These are phyloP conservation scores for Amborella trichopoda DNA, from an alignment of 164 flowering plant genomes.

Conservation along the genomic window DNA sequence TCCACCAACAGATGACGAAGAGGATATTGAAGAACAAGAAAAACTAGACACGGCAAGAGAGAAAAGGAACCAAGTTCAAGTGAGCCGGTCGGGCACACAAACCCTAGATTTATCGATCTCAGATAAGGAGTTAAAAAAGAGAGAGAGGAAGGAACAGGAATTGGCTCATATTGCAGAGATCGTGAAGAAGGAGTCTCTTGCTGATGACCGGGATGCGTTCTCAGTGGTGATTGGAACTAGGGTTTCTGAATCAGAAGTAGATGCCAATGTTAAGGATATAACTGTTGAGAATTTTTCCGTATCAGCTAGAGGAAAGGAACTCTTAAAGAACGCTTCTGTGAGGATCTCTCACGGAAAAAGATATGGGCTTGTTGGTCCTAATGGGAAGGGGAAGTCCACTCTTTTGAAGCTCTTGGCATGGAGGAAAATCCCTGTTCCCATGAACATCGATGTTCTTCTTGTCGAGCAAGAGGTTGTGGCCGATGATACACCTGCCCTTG, in stretches of 20 bases:
- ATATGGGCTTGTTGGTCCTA: constrained; percentile 57
- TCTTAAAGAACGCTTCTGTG: constrained; percentile 8
- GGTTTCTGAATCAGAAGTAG: constrained; percentile 5
- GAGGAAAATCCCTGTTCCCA: constrained; percentile 87
- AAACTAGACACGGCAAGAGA: constrained; percentile 3
- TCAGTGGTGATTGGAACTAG: constrained; percentile 10
- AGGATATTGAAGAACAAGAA: constrained; percentile 26
- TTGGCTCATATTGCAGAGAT: constrained; percentile 40
- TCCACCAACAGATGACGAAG: constrained; percentile 59
- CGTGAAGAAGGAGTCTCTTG: constrained; percentile 53
- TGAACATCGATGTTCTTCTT: constrained; percentile 75
- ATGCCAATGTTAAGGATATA: constrained; percentile 15
- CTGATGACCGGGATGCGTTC: constrained; percentile 72
- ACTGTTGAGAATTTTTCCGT: constrained; percentile 13
- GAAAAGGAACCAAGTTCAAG: neutral
- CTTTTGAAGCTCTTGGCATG: constrained; percentile 78
- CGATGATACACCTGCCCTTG: constrained; percentile 56
- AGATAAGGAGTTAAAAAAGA: constrained; percentile 62
- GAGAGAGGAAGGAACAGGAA: constrained; percentile 56
- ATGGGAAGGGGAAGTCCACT: constrained; percentile 80
- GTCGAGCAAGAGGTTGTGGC: constrained; percentile 85
- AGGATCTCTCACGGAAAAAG: constrained; percentile 13
- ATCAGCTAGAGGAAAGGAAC: constrained; percentile 11
- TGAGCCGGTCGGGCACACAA: constrained; percentile 12
- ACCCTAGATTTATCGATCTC: constrained; percentile 24